phyloP scores from a whole-genome alignment of 2,329 filamentous ascomycete species.

The Bipolaris gigantea region DNA sequence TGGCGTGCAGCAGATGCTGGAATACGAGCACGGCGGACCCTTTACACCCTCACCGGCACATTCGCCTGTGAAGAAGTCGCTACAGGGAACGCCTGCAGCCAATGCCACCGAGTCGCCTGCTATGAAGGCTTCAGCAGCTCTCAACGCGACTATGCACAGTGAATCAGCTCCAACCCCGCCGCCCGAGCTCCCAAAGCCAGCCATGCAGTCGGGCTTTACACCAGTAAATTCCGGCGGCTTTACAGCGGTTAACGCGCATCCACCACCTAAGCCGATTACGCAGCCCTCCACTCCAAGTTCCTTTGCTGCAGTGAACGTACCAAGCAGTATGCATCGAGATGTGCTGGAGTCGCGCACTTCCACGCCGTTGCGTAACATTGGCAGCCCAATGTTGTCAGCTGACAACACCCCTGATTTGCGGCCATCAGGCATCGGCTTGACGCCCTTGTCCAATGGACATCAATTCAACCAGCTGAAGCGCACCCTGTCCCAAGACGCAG shows the following conservation, averaged over 20 bases:
- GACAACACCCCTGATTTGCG: constrained; percentile 68
- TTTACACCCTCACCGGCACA: constrained; percentile 77
- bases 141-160: constrained; percentile 58
- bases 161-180: constrained; percentile 31
- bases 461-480: constrained; percentile 70
- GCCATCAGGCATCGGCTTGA: constrained; percentile 51
- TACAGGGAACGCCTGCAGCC: constrained; percentile 53
- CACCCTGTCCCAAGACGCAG: constrained; percentile 58
- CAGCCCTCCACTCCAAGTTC: constrained; percentile 30
- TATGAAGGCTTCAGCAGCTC: constrained; percentile 58
- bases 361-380: constrained; percentile 61
- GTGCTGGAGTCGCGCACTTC: constrained; percentile 57
- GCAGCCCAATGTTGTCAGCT: constrained; percentile 65
- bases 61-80: constrained; percentile 67
- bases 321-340: constrained; percentile 57
- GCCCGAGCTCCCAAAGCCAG: constrained; percentile 62
- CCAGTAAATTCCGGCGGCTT: constrained; percentile 69
- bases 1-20: constrained; percentile 92
- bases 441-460: constrained; percentile 56
- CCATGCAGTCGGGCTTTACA: constrained; percentile 66
- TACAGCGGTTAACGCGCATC: constrained; percentile 64
- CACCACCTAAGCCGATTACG: constrained; percentile 24
- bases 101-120: constrained; percentile 69
- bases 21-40: constrained; percentile 89
- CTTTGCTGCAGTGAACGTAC: constrained; percentile 62